Evolutionary conservation across 345 rosid genomes (phyloP), one percentile per base, ranked within the genome.

Genomic region (Tarenaya hassleriana): DNA sequence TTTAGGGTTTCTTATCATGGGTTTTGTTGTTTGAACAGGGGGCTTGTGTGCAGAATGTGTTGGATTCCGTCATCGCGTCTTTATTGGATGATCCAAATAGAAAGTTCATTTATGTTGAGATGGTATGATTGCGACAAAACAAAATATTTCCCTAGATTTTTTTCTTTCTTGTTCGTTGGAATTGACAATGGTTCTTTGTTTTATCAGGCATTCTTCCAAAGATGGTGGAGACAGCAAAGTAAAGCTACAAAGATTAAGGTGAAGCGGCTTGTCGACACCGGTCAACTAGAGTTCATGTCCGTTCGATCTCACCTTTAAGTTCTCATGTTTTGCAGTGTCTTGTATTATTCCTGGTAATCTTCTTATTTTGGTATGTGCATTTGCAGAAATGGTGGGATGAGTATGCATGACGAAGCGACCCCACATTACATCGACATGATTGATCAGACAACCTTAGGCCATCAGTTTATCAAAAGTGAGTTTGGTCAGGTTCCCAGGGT

Each of bases 151-250:
- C 0, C 19, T 11, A 21, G 43, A 8, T 3, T 43, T 51, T 9
- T 24, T 16, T 10, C 34, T 47, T 40, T 17, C 10, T 32, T 57
- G 35, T 14, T 16, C 16, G 40, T 13, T 20, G 38, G 7, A 11
- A 40, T 32, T 60, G 10, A 47, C 9, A 18, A 12, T 17, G 10
- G 3, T 44, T 66, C 21, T 47, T 3, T 56, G 21, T 14, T 68
- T 16, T 60, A 41, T 51, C 35, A 90, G 97, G 97, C 97, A 6
- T 90, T 90, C 46, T 86, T 90, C 57, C 75, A 86, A 72, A 73
- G 95, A 72, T 90, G 97, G 95, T 90, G 97, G 97, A 83, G 95
- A 45, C 97, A 90, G 72, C 97, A 86, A 73, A 86, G 88, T 55
- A 69, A 73, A 27, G 61, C 75, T 15, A 80, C 69, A 78, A 86